These are phyloP conservation scores for Jaapia argillacea DNA, from an alignment of 768 basidiomycete genomes.

Conservation along the genomic window DNA sequence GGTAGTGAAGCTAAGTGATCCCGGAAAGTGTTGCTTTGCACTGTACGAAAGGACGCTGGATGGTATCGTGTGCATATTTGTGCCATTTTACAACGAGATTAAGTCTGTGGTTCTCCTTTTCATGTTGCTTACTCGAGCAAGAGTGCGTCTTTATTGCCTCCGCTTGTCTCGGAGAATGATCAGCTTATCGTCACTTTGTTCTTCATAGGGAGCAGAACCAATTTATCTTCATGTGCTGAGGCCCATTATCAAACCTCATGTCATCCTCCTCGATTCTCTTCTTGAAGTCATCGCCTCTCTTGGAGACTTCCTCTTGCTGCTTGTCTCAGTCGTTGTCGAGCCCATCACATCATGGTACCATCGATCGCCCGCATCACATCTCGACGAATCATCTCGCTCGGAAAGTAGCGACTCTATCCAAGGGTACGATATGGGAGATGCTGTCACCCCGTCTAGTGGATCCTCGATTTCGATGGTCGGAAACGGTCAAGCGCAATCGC, in stretches of 20 bases:
- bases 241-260: slow-evolving; percentile 70
- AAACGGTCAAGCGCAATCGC: no score
- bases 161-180: no score
- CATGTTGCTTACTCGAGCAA: slow-evolving; percentile 64
- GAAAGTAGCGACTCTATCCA: neutral
- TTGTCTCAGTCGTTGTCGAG: slow-evolving; percentile 30
- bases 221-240: slow-evolving; percentile 75
- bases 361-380: slow-evolving; percentile 9
- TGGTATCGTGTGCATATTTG: slow-evolving; percentile 51
- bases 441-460: neutral
- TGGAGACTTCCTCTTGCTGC: slow-evolving; percentile 48
- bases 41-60: slow-evolving; percentile 62
- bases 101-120: slow-evolving; percentile 68
- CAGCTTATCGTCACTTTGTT: neutral
- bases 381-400: slow-evolving; percentile 4
- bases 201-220: slow-evolving; percentile 70
- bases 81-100: slow-evolving; percentile 80
- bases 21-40: slow-evolving; percentile 54
- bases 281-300: slow-evolving; percentile 52
- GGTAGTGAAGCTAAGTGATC: slow-evolving; percentile 8
- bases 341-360: slow-evolving; percentile 22
- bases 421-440: neutral
- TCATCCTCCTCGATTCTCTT: slow-evolving; percentile 48
- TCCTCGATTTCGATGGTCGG: neutral
- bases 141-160: slow-evolving; percentile 28